Evolutionary conservation across 306 rosid species (phyloP).

Genomic region (Gastrolobium bilobum): DNA sequence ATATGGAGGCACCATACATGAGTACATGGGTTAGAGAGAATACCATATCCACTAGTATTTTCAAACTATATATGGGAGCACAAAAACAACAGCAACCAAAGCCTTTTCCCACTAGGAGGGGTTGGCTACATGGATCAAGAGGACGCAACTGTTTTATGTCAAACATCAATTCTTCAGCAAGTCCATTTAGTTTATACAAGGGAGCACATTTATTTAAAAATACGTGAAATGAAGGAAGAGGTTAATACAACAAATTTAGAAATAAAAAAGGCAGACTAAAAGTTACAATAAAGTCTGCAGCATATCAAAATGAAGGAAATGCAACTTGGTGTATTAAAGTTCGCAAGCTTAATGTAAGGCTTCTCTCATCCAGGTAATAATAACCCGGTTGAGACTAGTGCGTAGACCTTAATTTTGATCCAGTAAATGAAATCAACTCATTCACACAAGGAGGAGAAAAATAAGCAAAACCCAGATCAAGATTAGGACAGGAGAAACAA

Average conservation of each 20-base stretch:
- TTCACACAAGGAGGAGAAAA: neutral
- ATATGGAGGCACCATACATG: constrained; percentile 27
- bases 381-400: neutral
- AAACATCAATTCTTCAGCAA: constrained; percentile 1
- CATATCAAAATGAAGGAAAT: neutral
- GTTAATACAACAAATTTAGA: neutral
- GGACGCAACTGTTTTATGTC: neutral
- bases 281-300: neutral
- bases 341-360: neutral
- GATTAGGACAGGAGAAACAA: neutral
- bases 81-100: neutral
- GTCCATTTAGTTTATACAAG: neutral
- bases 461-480: neutral
- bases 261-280: neutral
- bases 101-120: neutral
- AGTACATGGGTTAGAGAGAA: constrained; percentile 28
- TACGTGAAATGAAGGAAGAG: neutral
- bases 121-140: neutral
- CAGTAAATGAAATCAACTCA: constrained; percentile 4
- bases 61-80: constrained; percentile 2
- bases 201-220: neutral
- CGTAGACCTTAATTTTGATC: constrained; percentile 14
- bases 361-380: neutral
- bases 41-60: neutral
- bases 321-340: neutral